Evolutionary conservation across 2,329 filamentous ascomycete species (phyloP).

Genomic region (Fusarium chlamydosporum): DNA sequence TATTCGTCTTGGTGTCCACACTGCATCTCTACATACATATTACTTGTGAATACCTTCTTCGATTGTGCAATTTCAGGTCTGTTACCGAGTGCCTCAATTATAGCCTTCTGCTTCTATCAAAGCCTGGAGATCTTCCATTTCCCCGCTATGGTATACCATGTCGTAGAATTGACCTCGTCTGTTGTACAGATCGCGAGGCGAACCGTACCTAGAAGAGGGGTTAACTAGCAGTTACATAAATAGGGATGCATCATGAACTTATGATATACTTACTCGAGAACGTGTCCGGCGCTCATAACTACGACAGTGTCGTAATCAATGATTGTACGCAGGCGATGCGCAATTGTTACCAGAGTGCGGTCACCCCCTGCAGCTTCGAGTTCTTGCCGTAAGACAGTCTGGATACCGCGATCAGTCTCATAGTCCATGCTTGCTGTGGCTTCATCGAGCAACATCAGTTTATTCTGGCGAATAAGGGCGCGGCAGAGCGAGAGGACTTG

Average conservation of each 20-base stretch:
- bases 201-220: slow-evolving; percentile 57
- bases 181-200: slow-evolving; percentile 63
- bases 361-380: slow-evolving; percentile 61
- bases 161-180: slow-evolving; percentile 65
- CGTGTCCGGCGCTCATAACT: slow-evolving; percentile 68
- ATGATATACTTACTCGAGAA: slow-evolving; percentile 63
- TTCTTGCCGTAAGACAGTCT: slow-evolving; percentile 66
- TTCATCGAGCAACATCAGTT: slow-evolving; percentile 70
- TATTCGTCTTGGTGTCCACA: neutral
- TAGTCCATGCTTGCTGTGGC: slow-evolving; percentile 73
- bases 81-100: neutral
- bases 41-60: neutral
- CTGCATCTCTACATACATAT: neutral
- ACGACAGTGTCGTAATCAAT: slow-evolving; percentile 72
- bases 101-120: slow-evolving; percentile 49
- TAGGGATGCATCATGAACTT: neutral
- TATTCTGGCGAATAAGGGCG: slow-evolving; percentile 68
- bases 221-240: slow-evolving; percentile 10
- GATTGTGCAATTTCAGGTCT: neutral
- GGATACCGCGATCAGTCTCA: slow-evolving; percentile 69
- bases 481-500: slow-evolving; percentile 71
- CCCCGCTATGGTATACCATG: slow-evolving; percentile 69
- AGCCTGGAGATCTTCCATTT: slow-evolving; percentile 62
- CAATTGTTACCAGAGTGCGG: slow-evolving; percentile 70
- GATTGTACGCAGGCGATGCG: slow-evolving; percentile 70